A percentile compares a stretch with the other conserved stretches of the same genome.
Conservation (phyloP, 768 basidiomycete species). For the Tylopilus vinaceipallidus region DNA sequence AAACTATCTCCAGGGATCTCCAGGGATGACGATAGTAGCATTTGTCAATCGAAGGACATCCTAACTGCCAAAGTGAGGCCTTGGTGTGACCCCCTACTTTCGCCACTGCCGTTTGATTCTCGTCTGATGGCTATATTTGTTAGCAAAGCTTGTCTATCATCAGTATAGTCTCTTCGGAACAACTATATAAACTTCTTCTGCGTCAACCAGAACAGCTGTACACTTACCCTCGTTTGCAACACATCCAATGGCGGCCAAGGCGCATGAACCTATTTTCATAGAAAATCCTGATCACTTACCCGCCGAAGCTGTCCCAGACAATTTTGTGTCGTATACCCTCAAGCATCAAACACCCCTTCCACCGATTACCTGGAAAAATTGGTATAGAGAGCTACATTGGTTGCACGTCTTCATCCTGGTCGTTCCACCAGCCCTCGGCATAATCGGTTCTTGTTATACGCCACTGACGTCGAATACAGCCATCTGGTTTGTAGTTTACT, state of each 20-base stretch:
- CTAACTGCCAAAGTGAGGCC: too few relatives aligned
- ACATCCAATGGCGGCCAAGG: neutral
- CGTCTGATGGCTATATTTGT: too few relatives aligned
- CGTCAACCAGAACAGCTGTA: neutral
- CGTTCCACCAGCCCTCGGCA: slow-evolving; percentile 4
- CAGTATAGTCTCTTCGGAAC: too few relatives aligned
- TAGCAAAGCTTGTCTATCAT: too few relatives aligned
- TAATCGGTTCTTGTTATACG: slow-evolving; percentile 2
- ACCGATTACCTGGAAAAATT: slow-evolving; percentile 11
- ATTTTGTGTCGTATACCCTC: slow-evolving; percentile 12
- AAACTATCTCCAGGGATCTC: too few relatives aligned
- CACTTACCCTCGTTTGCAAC: neutral
- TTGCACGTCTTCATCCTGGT: slow-evolving; percentile 7
- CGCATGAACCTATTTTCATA: neutral
- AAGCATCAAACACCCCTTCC: slow-evolving; percentile 5
- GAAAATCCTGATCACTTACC: slow-evolving; percentile 9
- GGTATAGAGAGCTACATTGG: slow-evolving; percentile 12
- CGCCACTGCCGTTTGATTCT: too few relatives aligned
- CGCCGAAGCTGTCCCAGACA: neutral
- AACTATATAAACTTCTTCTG: neutral
- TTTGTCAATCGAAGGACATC: too few relatives aligned
- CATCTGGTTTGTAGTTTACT: slow-evolving; percentile 34
- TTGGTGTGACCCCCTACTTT: too few relatives aligned
- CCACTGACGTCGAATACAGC: neutral
- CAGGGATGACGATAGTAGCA: too few relatives aligned